Evolutionary conservation across 148 eudicot genomes (phyloP), one percentile per base, ranked within the genome.

Genomic region (Cornus florida): DNA sequence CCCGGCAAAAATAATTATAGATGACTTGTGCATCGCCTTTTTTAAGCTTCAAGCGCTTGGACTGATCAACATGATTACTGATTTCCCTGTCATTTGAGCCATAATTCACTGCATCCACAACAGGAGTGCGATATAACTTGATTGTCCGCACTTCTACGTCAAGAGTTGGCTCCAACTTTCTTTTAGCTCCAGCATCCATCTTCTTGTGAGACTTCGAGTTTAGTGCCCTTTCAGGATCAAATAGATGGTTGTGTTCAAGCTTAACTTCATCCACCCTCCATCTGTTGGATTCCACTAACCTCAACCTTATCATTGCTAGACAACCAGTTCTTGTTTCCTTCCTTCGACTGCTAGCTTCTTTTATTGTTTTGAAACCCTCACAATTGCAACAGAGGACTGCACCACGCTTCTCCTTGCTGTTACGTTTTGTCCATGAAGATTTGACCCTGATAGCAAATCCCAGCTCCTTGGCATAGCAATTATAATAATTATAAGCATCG

Each of bases 241-340:
- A 90, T 43, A 81, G 86, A 83, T 94, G 98, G 87, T 94, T 94
- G 84, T 94, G 98, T 79, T 94, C 93, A 28, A 89, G 90, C 73
- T 89, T 92, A 77, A 87, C 94, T 86, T 94, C 97, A 82, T 92
- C 97, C 66, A 94, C 85, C 79, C 92, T 88, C 97, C 98, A 94
- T 82, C 91, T 85, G 39, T 80, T 86, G 33, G 90, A 86, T 79
- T 94, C 93, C 75, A 84, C 90, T 67, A 91, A 80, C 78, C 97
- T 88, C 79, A 92, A 75, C 84, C 98, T 91, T 77, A 92, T 80
- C 98, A 92, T 94, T 71, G 98, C 97, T 20, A 87, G 87, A 82
- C 98, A 94, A 32, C 97, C 96, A 0, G 97, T 94, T 83, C 98
- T 85, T n/a, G 98, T 89, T 85, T 94, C 97, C 78, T 91, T 94